phyloP scores from a whole-genome alignment of 495 filamentous ascomycete genomes.

The Hyphodiscus hymeniophilus region DNA sequence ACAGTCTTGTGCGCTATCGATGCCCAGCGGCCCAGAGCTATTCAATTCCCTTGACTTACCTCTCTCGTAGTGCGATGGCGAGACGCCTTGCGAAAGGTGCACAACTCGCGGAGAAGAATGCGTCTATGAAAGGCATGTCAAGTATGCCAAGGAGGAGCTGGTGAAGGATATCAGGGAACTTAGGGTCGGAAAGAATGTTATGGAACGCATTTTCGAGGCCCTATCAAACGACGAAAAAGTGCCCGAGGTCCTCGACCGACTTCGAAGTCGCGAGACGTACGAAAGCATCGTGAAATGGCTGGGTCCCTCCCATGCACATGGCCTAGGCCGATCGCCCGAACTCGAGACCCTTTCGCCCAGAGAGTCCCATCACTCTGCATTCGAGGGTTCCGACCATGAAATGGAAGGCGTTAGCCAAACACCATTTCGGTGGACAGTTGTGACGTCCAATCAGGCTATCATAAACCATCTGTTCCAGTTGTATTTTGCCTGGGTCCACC shows the following conservation, averaged over 20 bases:
- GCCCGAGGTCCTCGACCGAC: constrained; percentile 27
- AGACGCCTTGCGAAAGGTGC: constrained; percentile 22
- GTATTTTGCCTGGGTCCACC: constrained; percentile 37
- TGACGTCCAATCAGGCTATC: constrained; percentile 23
- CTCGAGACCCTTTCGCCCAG: constrained; percentile 14
- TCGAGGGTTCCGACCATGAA: constrained; percentile 20
- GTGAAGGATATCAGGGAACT: constrained; percentile 23
- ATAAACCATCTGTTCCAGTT: constrained; percentile 32
- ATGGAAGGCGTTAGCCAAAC: constrained; percentile 12
- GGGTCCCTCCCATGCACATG: constrained; percentile 18
- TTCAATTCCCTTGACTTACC: constrained; percentile 67
- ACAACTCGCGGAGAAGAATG: constrained; percentile 19
- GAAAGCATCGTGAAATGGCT: constrained; percentile 30
- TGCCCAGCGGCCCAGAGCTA: constrained; percentile 31
- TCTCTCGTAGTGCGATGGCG: constrained; percentile 19
- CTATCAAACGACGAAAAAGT: constrained; percentile 28
- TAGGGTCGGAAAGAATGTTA: constrained; percentile 22
- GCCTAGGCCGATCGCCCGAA: no score
- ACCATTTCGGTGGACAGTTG: constrained; percentile 26
- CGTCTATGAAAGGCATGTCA: constrained; percentile 23
- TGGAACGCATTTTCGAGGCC: constrained; percentile 25
- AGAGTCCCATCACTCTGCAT: constrained; percentile 17
- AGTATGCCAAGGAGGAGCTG: constrained; percentile 24
- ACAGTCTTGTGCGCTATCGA: no score
- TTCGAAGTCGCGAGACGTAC: constrained; percentile 25